A percentile compares a stretch with the other conserved stretches of the same genome.
Evolutionary conservation across 768 basidiomycete genomes (phyloP).

Genomic region (Pleurotus sapidus): DNA sequence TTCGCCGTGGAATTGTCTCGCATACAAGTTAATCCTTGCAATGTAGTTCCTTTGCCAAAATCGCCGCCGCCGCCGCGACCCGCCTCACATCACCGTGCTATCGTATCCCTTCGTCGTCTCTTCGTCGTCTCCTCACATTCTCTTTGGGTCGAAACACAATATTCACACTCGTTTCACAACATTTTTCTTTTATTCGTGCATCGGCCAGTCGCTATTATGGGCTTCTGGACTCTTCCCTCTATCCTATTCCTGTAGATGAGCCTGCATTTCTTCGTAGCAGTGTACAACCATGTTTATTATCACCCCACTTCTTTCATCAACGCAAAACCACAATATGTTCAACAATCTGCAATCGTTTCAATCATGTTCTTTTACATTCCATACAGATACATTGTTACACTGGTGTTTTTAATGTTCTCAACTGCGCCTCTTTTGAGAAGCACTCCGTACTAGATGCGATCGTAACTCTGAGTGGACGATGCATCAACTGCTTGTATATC

Average conservation of each 20-base stretch:
- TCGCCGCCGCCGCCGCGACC: not conserved
- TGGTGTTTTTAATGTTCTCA: slow-evolving; percentile 7
- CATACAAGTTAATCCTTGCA: slow-evolving; percentile 7
- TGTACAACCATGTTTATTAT: slow-evolving; percentile 9
- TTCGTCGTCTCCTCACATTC: not conserved
- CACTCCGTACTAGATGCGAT: not conserved
- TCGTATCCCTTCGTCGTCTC: not conserved
- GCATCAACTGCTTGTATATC: not conserved
- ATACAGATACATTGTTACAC: not conserved
- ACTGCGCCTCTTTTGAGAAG: not conserved
- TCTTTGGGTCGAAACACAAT: not conserved
- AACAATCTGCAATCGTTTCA: slow-evolving; percentile 1
- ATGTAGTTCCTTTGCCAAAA: slow-evolving; percentile 6
- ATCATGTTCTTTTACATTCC: not conserved
- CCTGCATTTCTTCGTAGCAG: not conserved
- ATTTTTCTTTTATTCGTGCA: not conserved
- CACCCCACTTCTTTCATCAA: not conserved
- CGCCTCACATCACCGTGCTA: not conserved
- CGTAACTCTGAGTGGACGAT: not conserved
- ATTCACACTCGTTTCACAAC: not conserved
- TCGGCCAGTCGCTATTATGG: not conserved
- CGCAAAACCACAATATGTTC: slow-evolving; percentile 7
- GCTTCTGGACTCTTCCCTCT: slow-evolving; percentile 1
- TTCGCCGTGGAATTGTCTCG: slow-evolving; percentile 5
- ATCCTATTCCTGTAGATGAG: slow-evolving; percentile 1